phyloP scores from a whole-genome alignment of 192 early-diverging fungal genomes.

The Gamsiella multidivaricata region DNA sequence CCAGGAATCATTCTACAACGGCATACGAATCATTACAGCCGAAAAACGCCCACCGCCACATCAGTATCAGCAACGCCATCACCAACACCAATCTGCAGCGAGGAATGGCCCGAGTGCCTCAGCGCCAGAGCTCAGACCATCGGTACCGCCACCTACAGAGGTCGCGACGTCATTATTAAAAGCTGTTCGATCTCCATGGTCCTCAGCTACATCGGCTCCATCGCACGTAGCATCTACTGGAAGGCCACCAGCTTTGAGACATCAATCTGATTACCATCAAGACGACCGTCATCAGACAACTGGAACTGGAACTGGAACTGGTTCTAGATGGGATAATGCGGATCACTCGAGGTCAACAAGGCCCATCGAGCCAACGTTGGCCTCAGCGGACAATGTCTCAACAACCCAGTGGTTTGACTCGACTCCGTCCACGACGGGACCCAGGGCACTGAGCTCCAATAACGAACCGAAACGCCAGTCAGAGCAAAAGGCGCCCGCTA shows the following conservation, averaged over 20 bases:
- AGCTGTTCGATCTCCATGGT: background rate
- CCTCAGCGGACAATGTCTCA: too few relatives aligned
- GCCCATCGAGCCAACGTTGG: too few relatives aligned
- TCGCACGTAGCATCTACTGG: background rate
- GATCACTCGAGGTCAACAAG: too few relatives aligned
- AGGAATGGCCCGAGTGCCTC: background rate
- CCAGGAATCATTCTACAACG: slow-evolving; percentile 23
- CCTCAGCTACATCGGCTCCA: background rate
- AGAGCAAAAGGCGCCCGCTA: background rate
- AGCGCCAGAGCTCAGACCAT: background rate
- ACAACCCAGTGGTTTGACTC: background rate
- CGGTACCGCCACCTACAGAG: background rate
- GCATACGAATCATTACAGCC: slow-evolving; percentile 3
- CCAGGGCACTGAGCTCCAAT: background rate
- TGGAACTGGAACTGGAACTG: too few relatives aligned
- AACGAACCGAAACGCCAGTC: background rate
- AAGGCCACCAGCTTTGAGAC: too few relatives aligned
- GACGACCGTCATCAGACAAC: too few relatives aligned
- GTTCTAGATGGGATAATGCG: too few relatives aligned
- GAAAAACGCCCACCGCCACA: background rate
- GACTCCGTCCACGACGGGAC: background rate
- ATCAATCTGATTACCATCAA: too few relatives aligned
- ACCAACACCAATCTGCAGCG: too few relatives aligned
- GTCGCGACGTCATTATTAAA: slow-evolving; percentile 1
- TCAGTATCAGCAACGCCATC: too few relatives aligned